These are phyloP conservation scores for Talaromyces ruber DNA, from an alignment of 495 filamentous ascomycete species.

Conservation along the genomic window DNA sequence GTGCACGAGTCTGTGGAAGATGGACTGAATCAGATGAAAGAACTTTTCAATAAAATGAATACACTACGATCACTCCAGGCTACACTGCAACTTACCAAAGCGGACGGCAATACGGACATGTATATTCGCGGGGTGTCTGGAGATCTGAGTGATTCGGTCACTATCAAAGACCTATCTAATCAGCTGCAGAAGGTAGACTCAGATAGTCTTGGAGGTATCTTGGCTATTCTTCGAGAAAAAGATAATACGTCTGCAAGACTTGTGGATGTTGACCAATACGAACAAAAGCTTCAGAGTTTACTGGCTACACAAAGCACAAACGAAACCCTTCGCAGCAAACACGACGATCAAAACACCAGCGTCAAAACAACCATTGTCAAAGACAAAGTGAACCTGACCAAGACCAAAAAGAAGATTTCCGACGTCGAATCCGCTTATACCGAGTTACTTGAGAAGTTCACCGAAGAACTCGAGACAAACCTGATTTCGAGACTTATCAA, in stretches of 20 bases:
- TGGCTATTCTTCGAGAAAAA: neutral
- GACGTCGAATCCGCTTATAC: conserved; percentile 72
- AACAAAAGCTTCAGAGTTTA: conserved; percentile 24
- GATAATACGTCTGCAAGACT: neutral
- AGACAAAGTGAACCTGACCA: conserved; percentile 79
- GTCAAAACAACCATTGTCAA: conserved; percentile 79
- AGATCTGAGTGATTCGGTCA: conserved; percentile 41
- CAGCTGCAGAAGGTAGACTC: conserved; percentile 44
- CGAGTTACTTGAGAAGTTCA: conserved; percentile 57
- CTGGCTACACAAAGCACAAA: conserved; percentile 28
- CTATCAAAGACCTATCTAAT: conserved; percentile 46
- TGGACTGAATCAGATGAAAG: conserved; percentile 32
- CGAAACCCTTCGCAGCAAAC: conserved; percentile 60
- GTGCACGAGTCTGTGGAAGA: conserved; percentile 20
- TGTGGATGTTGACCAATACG: conserved; percentile 9
- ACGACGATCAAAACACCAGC: conserved; percentile 60
- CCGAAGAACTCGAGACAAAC: conserved; percentile 43
- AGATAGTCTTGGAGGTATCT: conserved; percentile 8
- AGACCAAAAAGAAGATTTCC: conserved; percentile 65
- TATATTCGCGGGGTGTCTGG: conserved; percentile 49
- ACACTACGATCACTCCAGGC: conserved; percentile 37
- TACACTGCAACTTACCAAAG: conserved; percentile 27
- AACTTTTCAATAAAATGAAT: conserved; percentile 37
- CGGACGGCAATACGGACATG: conserved; percentile 38
- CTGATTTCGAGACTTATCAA: conserved; percentile 45